Base-by-base conservation (phyloP, 495 filamentous ascomycete genomes). In the Aspergillus taichungensis region DNA sequence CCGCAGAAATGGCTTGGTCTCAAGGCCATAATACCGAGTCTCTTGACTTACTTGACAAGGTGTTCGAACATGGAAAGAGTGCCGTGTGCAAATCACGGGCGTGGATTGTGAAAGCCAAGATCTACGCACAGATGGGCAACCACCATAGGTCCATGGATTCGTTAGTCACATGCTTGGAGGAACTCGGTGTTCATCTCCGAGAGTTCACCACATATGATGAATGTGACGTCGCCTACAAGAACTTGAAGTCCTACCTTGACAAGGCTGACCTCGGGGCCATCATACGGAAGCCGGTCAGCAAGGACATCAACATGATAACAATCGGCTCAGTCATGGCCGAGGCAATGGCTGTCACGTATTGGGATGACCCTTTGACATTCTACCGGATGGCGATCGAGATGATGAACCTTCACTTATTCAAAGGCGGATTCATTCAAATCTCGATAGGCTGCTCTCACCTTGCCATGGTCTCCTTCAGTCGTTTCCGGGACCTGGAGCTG, bases 1-100 rank as follows among this genome's bases (percentile, higher is more conserved):
- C 86, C 3, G 84, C 88, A n/a, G 88, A 94, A 59, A 85, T 83
- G 61, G 77, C 82, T 49, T 83, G 84, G 61, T 88, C 84, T 49
- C 82, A 87, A 69, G 81, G 76, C 3, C 74, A 83, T 28, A 75
- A 77, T 49, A 60, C 71, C 11, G 73, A 80, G 42, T 84, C 86
- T 42, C 73, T 83, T 27, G 63, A 66, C 10, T 63, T 89, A 27
- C 74, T 94, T 3, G 61, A 77, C 38, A 71, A 71, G 7, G 76
- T 88, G 6, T 82, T 91, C 50, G 53, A 61, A 13, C 72, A 83
- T 46, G 86, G 82, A 1, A 80, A 74, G 48, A 78, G 73, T 14
- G 62, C 82, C 0, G 72, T 85, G 6, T 86, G 89, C 58, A 90
- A 86, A 61, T 83, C 86, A 1, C 79, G 81, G 10, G 83, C 84